These are phyloP conservation scores for Dioszegia hungarica DNA, from an alignment of 768 basidiomycete species.

Conservation along the genomic window DNA sequence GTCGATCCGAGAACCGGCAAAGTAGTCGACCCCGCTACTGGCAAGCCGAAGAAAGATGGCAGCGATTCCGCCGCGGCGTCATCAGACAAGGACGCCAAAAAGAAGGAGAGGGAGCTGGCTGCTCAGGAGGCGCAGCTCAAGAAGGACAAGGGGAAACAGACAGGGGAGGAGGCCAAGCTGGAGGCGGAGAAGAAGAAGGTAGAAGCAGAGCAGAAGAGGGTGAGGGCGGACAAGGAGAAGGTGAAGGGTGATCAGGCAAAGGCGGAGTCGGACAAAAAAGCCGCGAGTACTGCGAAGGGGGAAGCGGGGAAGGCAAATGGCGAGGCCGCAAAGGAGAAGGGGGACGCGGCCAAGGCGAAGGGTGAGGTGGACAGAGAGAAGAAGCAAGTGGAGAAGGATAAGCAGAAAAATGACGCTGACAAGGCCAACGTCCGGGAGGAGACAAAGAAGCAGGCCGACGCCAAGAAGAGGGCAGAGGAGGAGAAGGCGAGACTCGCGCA, in stretches of 20 bases:
- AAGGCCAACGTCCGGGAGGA: neutral
- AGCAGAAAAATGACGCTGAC: slow-evolving; percentile 1
- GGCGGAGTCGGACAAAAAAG: neutral
- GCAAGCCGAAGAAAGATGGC: neutral
- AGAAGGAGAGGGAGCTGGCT: neutral
- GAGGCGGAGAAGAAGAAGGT: neutral
- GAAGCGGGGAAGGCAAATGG: neutral
- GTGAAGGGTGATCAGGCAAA: neutral
- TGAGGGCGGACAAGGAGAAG: neutral
- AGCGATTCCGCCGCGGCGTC: neutral
- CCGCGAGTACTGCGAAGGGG: neutral
- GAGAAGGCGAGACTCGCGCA: neutral
- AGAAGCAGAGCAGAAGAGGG: neutral
- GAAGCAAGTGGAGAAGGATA: slow-evolving; percentile 7
- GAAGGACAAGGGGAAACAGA: neutral
- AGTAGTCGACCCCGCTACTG: neutral
- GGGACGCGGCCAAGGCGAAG: neutral
- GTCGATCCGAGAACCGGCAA: too few species aligned
- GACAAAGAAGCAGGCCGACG: neutral
- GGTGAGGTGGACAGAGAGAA: neutral
- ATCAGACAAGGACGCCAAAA: neutral
- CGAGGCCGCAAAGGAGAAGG: neutral
- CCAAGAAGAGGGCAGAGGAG: neutral
- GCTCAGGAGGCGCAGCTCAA: neutral
- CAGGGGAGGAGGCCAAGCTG: neutral